Evolutionary conservation across 345 rosid genomes (phyloP).

Genomic region (Acer saccharum): DNA sequence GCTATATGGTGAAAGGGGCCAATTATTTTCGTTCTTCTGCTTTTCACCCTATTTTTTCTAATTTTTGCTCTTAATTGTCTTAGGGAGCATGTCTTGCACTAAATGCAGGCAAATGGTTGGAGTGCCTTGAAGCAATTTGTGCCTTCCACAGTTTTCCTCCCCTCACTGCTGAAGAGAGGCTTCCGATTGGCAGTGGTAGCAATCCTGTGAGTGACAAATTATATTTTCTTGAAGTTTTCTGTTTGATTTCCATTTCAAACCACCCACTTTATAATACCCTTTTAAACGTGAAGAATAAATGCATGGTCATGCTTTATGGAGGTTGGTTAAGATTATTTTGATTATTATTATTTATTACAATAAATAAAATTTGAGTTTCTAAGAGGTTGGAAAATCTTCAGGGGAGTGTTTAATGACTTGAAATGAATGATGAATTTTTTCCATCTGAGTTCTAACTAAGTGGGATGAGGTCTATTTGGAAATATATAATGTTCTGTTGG

Average conservation of each 20-base stretch:
- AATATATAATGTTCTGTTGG: not conserved
- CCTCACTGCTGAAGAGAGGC: constrained; percentile 70
- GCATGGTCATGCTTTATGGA: not conserved
- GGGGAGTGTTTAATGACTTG: not conserved
- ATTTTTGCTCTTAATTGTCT: constrained; percentile 17
- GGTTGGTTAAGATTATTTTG: not conserved
- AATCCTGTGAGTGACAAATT: constrained; percentile 69
- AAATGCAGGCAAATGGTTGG: constrained; percentile 88
- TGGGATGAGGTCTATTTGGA: not conserved
- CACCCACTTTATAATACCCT: not conserved
- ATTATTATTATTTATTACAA: not conserved
- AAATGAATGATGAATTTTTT: not conserved
- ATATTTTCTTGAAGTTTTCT: constrained; percentile 4
- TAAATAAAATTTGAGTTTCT: not conserved
- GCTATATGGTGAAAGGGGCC: constrained; percentile 8
- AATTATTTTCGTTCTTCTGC: not conserved
- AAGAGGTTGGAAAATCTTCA: not conserved
- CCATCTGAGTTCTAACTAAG: not conserved
- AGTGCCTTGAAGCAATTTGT: constrained; percentile 68
- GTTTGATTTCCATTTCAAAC: constrained; percentile 9
- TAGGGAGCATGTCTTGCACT: constrained; percentile 94
- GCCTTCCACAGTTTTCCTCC: constrained; percentile 64
- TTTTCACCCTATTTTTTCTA: not conserved
- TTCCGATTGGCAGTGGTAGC: constrained; percentile 94
- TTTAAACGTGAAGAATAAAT: constrained; percentile 10